A percentile compares a stretch with the other conserved stretches of the same genome.
phyloP scores from a whole-genome alignment of 371 early-diverging fungal species.

The Syncephalastrum sp. region DNA sequence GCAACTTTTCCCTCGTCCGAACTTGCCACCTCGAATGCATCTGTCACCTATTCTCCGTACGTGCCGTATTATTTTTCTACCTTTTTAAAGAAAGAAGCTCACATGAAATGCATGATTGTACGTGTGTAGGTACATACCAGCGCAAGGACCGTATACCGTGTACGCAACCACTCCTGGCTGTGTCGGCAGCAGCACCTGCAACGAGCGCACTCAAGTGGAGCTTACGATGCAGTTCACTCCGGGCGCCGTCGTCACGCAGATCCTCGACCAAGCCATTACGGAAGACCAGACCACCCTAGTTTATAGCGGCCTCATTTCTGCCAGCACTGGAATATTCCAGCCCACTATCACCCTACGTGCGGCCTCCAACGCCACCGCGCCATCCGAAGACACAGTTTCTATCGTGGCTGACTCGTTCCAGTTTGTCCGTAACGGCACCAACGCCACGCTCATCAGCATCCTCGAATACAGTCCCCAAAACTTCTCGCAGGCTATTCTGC shows the following conservation, averaged over 20 bases:
- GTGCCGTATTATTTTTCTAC: neutral
- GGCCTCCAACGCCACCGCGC: slow-evolving; percentile 21
- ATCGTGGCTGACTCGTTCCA: slow-evolving; percentile 34
- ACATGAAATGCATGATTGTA: slow-evolving; percentile 1
- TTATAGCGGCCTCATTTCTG: slow-evolving; percentile 48
- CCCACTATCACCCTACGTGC: slow-evolving; percentile 26
- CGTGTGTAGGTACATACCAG: slow-evolving; percentile 47
- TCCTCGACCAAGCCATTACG: slow-evolving; percentile 41
- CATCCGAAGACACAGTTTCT: slow-evolving; percentile 18
- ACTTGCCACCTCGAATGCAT: slow-evolving; percentile 31
- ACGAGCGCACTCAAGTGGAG: slow-evolving; percentile 47
- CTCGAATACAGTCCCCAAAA: slow-evolving; percentile 38
- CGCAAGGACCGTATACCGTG: slow-evolving; percentile 62
- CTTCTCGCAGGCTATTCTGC: slow-evolving; percentile 22
- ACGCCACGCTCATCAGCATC: slow-evolving; percentile 29
- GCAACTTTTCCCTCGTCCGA: slow-evolving; percentile 33
- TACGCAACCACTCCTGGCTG: slow-evolving; percentile 70
- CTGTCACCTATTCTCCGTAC: slow-evolving; percentile 56
- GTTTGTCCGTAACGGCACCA: slow-evolving; percentile 34
- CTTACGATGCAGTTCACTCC: slow-evolving; percentile 45
- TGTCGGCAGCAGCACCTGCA: slow-evolving; percentile 56
- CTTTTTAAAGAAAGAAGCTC: neutral
- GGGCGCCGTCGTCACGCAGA: slow-evolving; percentile 22
- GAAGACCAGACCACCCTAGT: slow-evolving; percentile 45
- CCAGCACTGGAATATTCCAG: slow-evolving; percentile 27